Base-by-base conservation (phyloP, 2,329 filamentous ascomycete genomes). In the Allantophomopsis cytisporea region DNA sequence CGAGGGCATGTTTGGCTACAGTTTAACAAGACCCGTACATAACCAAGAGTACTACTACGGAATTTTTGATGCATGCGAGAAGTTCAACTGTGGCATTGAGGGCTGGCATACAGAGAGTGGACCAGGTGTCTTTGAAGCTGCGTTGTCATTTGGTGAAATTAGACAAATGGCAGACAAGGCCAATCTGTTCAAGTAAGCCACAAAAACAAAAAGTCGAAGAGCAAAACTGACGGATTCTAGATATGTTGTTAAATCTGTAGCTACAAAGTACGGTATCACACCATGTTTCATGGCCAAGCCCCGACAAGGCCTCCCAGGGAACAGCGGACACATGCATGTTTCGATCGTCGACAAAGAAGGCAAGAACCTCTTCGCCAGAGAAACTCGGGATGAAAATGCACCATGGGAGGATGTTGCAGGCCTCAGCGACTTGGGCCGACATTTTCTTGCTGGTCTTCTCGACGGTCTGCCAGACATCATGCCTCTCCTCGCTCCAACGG, bases 261-360 rank as follows among this genome's bases (percentile, higher is more conserved):
- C 84, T 35, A 82, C 77, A 41, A 82, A 85, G 54, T 84, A 87
- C 57, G 86, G 85, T 48, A 94, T 98, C 55, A 94, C 86, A 0
- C 91, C 91, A 0, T 94, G 85, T 60, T 98, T 98, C 67, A 98
- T 98, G 91, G 91, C 91, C 13, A 98, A 98, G 61, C 91, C 91
- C 2, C 79, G 83, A 48, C 75, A 93, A 52, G 87, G 88, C 0
- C 67, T 96, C 0, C 91, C 91, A 0, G 91, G 91, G 36, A 96
- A 96, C 65, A 91, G 83, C 46, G 91, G 91, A 1, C 91, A 98
- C 58, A 89, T 94, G 70, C 91, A 98, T 59, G 69, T 96, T 45
- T 96, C 89, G 1, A 66, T 98, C 8, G 79, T 89, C 14, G 83
- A 89, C 54, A 69, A 73, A 47, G 63, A 73, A n/a, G 83, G 84